Evolutionary conservation across 441 rosid species (phyloP).

Genomic region (Adansonia rubrostipa): DNA sequence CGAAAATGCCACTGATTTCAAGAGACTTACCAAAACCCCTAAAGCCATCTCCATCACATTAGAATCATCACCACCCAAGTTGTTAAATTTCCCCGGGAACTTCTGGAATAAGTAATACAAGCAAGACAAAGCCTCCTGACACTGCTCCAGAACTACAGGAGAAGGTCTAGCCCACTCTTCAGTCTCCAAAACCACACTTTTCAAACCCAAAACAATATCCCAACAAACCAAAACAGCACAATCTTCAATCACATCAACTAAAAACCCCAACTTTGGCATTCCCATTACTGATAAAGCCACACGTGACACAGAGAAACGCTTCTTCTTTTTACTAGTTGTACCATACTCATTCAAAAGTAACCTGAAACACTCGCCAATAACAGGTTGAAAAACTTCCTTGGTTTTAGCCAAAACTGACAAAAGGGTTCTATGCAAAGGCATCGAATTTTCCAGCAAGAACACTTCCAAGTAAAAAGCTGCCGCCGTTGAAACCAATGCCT

Average conservation of each 20-base stretch:
- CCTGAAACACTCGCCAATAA: slow-evolving; percentile 60
- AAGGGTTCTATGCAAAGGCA: slow-evolving; percentile 78
- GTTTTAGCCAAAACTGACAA: slow-evolving; percentile 73
- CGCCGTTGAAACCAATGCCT: slow-evolving; percentile 40
- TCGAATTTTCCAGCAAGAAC: slow-evolving; percentile 80
- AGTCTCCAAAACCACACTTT: slow-evolving; percentile 61
- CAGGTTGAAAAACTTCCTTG: slow-evolving; percentile 44
- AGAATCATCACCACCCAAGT: slow-evolving; percentile 40
- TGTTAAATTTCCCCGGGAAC: slow-evolving; percentile 63
- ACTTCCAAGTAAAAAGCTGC: slow-evolving; percentile 65
- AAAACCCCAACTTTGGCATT: slow-evolving; percentile 83
- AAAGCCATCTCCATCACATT: slow-evolving; percentile 61
- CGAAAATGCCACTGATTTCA: slow-evolving; percentile 71
- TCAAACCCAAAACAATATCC: slow-evolving; percentile 76
- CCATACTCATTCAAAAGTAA: slow-evolving; percentile 69
- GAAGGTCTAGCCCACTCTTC: slow-evolving; percentile 77
- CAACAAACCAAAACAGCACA: slow-evolving; percentile 73
- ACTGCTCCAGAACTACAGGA: slow-evolving; percentile 92
- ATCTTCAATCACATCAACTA: slow-evolving; percentile 73
- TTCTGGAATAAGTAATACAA: slow-evolving; percentile 90
- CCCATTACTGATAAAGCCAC: slow-evolving; percentile 85
- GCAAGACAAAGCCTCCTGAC: slow-evolving; percentile 93
- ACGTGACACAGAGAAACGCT: slow-evolving; percentile 80
- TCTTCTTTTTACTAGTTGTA: slow-evolving; percentile 40
- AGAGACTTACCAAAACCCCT: slow-evolving; percentile 58